Evolutionary conservation across 331 rosid genomes (phyloP), one percentile per base, ranked within the genome.

Genomic region (Prunus yedoensis): DNA sequence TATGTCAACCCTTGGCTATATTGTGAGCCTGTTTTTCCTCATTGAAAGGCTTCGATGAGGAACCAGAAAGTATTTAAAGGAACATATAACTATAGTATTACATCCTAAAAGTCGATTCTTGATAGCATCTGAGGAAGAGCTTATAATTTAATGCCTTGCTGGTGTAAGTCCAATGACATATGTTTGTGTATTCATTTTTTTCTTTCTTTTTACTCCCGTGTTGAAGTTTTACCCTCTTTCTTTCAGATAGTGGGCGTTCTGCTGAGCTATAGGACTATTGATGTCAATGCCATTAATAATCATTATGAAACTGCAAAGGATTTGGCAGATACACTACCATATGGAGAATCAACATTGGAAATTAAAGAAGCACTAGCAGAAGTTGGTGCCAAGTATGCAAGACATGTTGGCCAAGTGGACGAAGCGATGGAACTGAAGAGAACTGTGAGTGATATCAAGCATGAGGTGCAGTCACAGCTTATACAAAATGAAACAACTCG

Each of bases 341-440:
- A 95, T 54, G 95, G 99, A 67, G 92, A 84, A 47, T 59, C 94
- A 20, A 66, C 87, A 70, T 82, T 87, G 57, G 97, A 85, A 82
- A 92, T 95, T 64, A 81, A 79, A 70, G 99, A 89, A 70, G 83
- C 87, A 46, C 87, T 95, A n/a, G 78, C 77, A 0, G 97, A 95
- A 78, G 90, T 77, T 49, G 97, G 99, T 76, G 99, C 97, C 57
- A 90, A 92, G 79, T 62, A 89, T 80, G 99, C 97, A 32, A 90
- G 91, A 76, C 65, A 92, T 66, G 88, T 92, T 62, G 97, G 97
- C 51, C 87, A 81, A 90, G 80, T 84, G 68, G 97, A 95, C 58
- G 99, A 90, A 83, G 93, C 97, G 28, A 90, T 88, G 97, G 96
- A 92, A 76, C 97, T 95, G 52, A 95, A 95, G 82, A 81, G 97